Percentiles rank a stretch among this genome's conserved stretches.
Conservation (phyloP, 179 eudicot genomes). For the Silene noctiflora region DNA sequence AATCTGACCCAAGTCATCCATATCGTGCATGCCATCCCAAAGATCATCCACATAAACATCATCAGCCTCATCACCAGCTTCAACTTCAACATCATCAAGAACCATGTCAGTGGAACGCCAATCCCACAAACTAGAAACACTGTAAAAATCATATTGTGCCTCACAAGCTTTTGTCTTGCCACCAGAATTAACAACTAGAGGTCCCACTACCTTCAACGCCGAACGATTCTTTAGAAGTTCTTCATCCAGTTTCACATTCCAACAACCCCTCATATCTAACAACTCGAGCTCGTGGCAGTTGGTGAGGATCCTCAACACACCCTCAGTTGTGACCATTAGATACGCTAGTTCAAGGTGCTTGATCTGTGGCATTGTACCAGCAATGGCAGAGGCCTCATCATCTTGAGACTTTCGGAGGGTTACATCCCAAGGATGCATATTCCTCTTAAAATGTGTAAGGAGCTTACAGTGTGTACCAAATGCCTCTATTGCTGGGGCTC, state of each 20-base stretch:
- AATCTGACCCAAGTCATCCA: constrained; percentile 42
- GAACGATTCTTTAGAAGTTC: constrained; percentile 34
- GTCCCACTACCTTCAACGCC: constrained; percentile 56
- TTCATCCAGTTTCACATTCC: constrained; percentile 62
- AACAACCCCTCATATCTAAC: constrained; percentile 69
- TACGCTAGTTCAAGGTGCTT: constrained; percentile 68
- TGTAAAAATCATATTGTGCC: constrained; percentile 26
- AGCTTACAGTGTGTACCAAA: constrained; percentile 51
- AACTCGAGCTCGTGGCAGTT: constrained; percentile 46
- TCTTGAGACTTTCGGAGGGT: constrained; percentile 45
- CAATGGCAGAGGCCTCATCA: constrained; percentile 68
- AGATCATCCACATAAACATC: constrained; percentile 22
- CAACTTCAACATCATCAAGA: constrained; percentile 32
- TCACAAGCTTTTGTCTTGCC: constrained; percentile 27
- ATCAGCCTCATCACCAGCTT: constrained; percentile 34
- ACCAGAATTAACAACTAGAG: constrained; percentile 37
- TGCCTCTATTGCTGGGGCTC: constrained; percentile 49
- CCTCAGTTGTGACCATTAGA: constrained; percentile 42
- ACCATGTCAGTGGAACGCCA: constrained; percentile 47
- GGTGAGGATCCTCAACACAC: constrained; percentile 37
- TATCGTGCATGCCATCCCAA: constrained; percentile 23
- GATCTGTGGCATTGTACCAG: constrained; percentile 63
- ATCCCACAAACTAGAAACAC: constrained; percentile 36
- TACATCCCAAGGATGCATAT: constrained; percentile 66
- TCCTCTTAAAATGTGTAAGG: constrained; percentile 45